Conservation (phyloP, 257 asterid genomes). For the Cinchona pubescens region DNA sequence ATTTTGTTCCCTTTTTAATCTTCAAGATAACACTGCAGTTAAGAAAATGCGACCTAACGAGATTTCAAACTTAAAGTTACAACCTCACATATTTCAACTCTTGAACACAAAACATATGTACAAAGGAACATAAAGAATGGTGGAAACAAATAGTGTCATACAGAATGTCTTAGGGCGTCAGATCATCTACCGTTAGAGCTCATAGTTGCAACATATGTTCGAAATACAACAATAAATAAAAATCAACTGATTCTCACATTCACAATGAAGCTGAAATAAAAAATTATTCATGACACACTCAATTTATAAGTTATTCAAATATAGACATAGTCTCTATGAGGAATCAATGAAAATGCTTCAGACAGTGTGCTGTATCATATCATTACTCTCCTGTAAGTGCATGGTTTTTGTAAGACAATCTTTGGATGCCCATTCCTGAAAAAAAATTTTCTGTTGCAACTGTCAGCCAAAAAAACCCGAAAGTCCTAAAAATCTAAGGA, state of each 20-base stretch:
- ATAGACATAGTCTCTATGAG: not conserved
- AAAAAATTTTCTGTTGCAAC: no score
- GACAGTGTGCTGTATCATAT: not conserved
- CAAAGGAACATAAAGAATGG: not conserved
- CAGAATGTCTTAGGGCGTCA: not conserved
- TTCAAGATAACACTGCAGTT: constrained; percentile 59
- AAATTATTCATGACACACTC: not conserved
- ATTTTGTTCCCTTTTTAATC: constrained; percentile 54
- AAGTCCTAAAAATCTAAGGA: not conserved
- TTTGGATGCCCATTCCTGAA: not conserved
- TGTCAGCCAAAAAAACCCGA: not conserved
- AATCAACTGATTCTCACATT: not conserved
- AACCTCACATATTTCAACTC: not conserved
- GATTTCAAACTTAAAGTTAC: constrained; percentile 43
- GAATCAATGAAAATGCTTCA: not conserved
- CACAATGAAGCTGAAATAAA: not conserved
- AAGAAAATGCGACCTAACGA: constrained; percentile 38
- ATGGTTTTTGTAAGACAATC: not conserved
- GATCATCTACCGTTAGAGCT: not conserved
- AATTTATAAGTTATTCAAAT: not conserved
- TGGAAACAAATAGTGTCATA: not conserved
- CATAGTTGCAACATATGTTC: not conserved
- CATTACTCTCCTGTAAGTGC: not conserved
- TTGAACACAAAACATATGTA: constrained; percentile 13
- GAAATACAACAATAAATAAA: not conserved